Evolutionary conservation across 176 grass and related monocot genomes (phyloP).

Genomic region (Triticum aestivum): DNA sequence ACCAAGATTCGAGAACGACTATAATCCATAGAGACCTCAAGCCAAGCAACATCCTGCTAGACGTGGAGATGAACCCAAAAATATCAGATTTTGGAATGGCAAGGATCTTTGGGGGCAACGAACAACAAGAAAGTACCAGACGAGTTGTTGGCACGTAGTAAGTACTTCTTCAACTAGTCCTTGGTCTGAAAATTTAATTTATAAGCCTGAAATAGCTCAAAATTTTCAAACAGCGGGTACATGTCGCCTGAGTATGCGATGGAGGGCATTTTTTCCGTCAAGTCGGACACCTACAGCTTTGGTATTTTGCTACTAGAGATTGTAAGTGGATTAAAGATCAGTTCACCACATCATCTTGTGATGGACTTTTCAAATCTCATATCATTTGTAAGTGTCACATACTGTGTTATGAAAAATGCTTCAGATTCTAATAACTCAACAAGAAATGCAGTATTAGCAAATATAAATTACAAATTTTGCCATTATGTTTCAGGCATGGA

Average conservation of each 20-base stretch:
- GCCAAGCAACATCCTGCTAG: constrained; percentile 51
- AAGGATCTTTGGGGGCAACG: constrained; percentile 40
- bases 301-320: constrained; percentile 61
- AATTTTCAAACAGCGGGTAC: constrained; percentile 44
- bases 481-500: constrained; percentile 39
- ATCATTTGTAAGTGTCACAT: constrained; percentile 35
- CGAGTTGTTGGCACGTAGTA: constrained; percentile 50
- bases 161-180: constrained; percentile 5
- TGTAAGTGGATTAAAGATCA: constrained; percentile 50
- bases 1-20: constrained; percentile 50
- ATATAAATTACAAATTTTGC: neutral
- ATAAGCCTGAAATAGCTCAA: neutral
- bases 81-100: constrained; percentile 67
- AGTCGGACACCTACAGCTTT: constrained; percentile 64
- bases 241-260: constrained; percentile 66
- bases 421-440: neutral
- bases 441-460: neutral
- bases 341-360: neutral
- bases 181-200: neutral
- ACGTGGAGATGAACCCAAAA: constrained; percentile 38
- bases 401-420: neutral
- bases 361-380: constrained; percentile 30
- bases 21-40: constrained; percentile 53
- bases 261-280: constrained; percentile 41
- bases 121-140: constrained; percentile 36